These are phyloP conservation scores for Wickerhamiella musiphila DNA, from an alignment of 805 yeast genomes.

Conservation along the genomic window DNA sequence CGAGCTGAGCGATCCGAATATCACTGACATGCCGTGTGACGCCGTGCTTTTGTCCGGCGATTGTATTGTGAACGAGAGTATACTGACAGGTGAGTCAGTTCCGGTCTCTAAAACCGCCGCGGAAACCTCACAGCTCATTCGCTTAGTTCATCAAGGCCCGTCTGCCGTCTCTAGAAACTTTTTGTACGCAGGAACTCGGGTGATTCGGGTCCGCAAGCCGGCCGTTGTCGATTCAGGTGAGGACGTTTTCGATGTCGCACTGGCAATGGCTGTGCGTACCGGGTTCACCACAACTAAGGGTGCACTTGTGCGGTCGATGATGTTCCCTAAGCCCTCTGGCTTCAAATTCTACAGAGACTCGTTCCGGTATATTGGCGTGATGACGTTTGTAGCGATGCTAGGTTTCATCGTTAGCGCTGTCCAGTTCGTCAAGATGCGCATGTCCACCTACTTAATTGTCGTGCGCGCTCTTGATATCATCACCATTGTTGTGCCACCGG, in stretches of 20 bases:
- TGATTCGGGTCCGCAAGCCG: constrained; percentile 67
- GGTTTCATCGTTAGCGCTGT: constrained; percentile 77
- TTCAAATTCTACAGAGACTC: constrained; percentile 90
- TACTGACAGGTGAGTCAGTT: constrained; percentile 96
- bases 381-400: constrained; percentile 66
- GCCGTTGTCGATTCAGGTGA: constrained; percentile 25
- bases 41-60: constrained; percentile 77
- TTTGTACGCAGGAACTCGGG: constrained; percentile 75
- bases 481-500: constrained; percentile 97
- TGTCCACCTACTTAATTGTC: constrained; percentile 52
- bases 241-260: constrained; percentile 49
- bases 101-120: constrained; percentile 78
- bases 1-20: constrained; percentile 76
- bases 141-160: constrained; percentile 32
- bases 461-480: constrained; percentile 84
- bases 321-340: constrained; percentile 87
- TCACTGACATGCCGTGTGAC: constrained; percentile 70
- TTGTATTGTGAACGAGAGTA: constrained; percentile 91
- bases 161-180: constrained; percentile 20
- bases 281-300: constrained; percentile 97
- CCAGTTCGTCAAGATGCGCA: constrained; percentile 62
- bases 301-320: constrained; percentile 81
- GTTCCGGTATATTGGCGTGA: constrained; percentile 87
- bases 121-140: constrained; percentile 38
- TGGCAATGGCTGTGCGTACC: constrained; percentile 74